Evolutionary conservation across 2,329 filamentous ascomycete species (phyloP), one percentile per base, ranked within the genome.

Genomic region (Thyridium curvatum): DNA sequence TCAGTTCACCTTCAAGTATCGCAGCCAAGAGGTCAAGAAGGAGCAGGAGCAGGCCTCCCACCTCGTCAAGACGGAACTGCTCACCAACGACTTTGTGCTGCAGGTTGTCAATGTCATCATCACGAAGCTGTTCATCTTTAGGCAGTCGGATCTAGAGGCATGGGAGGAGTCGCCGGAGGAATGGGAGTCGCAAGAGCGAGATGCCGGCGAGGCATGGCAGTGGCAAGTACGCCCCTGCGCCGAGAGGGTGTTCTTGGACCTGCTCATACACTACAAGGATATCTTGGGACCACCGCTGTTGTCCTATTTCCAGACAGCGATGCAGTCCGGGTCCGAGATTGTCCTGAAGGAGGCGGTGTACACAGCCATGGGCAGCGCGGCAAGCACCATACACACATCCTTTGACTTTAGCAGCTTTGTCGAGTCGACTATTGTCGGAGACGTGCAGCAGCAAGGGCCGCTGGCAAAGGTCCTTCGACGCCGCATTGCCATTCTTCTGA

Each of bases 81-180:
- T 98, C 33, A 86, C 82, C 4, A 72, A 86, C 29, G 76, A 84
- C 1, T 77, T 96, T 41, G 81, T 95, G 3, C 69, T 84, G 13
- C 79, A 90, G 47, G 83, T 94, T 49, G 87, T 93, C 56, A 87
- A 93, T 47, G 71, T 83, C 12, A 79, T 95, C 40, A 86, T 98
- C 37, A 88, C 85, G 1, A 82, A 84, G 51, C 87, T 95, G 49
- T 93, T 98, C 56, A 76, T 93, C 30, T 93, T 97, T 59, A 79
- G 88, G 28, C 77, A 84, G 42, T 79, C 80, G 37, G 93, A 98
- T 59, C 74, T 97, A 1, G 81, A 88, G 45, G 84, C 88, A 41
- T 98, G 93, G 93, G 84, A 94, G 55, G 84, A 94, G 54, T 89
- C 95, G 41, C 88, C 91, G 0, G 88, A 98, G 58, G 89, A 94